phyloP scores from a whole-genome alignment of 345 rosid genomes.

The Schrenkiella parvula region DNA sequence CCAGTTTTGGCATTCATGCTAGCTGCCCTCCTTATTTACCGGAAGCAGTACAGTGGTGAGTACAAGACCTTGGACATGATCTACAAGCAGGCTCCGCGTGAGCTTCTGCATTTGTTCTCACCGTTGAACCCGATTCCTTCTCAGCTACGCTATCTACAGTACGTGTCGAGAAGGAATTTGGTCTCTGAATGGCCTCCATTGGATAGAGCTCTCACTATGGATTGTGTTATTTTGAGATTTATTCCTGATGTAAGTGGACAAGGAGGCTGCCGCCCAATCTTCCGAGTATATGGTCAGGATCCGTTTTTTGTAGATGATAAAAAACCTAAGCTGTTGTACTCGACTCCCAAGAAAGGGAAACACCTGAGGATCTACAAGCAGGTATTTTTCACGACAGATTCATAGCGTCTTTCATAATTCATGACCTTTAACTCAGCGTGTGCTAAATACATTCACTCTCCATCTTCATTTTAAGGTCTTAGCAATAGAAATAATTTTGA shows the following conservation, averaged over 20 bases:
- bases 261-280: constrained; percentile 83
- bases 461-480: background rate
- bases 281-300: constrained; percentile 86
- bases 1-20: constrained; percentile 82
- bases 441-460: background rate
- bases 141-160: constrained; percentile 83
- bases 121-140: constrained; percentile 87
- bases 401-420: background rate
- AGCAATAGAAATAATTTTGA: background rate
- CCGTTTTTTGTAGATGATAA: constrained; percentile 59
- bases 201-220: constrained; percentile 85
- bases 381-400: constrained; percentile 37
- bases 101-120: constrained; percentile 71
- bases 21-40: constrained; percentile 72
- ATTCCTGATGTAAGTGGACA: constrained; percentile 68
- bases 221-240: constrained; percentile 73
- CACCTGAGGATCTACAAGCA: constrained; percentile 65
- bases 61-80: constrained; percentile 89
- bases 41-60: constrained; percentile 84
- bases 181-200: constrained; percentile 92
- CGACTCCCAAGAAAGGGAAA: constrained; percentile 65
- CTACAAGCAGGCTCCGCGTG: constrained; percentile 84
- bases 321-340: constrained; percentile 53
- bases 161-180: constrained; percentile 83
- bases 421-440: background rate